Conservation (phyloP, 208 protist species). For the Acanthamoeba triangularis region DNA sequence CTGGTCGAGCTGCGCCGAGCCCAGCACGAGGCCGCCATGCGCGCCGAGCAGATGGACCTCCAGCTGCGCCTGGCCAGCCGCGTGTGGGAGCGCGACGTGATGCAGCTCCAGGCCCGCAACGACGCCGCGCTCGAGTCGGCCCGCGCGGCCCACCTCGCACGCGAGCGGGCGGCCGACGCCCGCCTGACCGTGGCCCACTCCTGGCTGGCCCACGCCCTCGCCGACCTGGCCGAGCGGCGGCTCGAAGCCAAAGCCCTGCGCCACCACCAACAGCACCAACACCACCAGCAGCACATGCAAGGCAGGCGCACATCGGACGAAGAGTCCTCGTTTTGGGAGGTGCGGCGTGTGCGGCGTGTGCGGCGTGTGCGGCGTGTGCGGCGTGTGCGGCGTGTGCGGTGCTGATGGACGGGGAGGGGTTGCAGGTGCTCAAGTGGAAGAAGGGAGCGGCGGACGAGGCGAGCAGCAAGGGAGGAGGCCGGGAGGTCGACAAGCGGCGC, state of each 20-base stretch:
- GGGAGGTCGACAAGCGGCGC: neutral
- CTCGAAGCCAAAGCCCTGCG: neutral
- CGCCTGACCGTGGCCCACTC: neutral
- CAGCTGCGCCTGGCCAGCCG: conserved; percentile 9
- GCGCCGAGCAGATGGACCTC: conserved; percentile 12
- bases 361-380: neutral
- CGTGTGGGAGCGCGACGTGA: neutral
- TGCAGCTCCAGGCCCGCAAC: neutral
- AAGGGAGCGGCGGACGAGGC: neutral
- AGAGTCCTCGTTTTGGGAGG: conserved; percentile 3
- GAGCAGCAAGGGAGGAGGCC: neutral
- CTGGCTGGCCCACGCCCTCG: conserved; percentile 12
- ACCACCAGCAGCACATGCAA: neutral
- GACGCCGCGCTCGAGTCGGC: neutral
- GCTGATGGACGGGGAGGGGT: neutral
- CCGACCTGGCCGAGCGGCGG: neutral
- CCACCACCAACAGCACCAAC: neutral
- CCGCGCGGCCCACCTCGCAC: neutral
- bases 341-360: neutral
- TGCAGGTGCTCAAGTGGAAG: conserved; percentile 1
- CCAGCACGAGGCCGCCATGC: conserved; percentile 16
- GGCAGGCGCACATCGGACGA: neutral
- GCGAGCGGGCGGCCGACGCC: neutral
- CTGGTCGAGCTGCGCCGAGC: conserved; percentile 39
- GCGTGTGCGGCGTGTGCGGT: neutral